Percentiles rank a stretch among this genome's conserved stretches.
phyloP scores from a whole-genome alignment of 495 filamentous ascomycete genomes.

The Margaritispora aquatica region DNA sequence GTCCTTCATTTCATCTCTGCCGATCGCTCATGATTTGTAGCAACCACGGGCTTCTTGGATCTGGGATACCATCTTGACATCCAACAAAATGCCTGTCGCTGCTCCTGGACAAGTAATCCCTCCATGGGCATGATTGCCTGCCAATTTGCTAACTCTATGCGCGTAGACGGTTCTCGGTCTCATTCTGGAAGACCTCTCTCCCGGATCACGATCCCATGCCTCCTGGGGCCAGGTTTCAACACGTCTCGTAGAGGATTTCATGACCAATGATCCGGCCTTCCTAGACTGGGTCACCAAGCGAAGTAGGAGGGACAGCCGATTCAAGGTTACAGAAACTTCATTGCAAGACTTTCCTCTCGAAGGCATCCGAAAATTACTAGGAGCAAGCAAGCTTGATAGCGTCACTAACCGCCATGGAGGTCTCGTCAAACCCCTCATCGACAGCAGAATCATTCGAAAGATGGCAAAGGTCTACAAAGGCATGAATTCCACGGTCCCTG shows the following conservation, averaged over 20 bases:
- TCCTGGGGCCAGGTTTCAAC: neutral
- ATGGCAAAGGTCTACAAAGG: neutral
- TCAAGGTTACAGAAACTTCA: neutral
- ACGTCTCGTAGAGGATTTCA: neutral
- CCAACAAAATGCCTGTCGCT: neutral
- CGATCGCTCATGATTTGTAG: no score
- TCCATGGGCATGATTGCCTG: neutral
- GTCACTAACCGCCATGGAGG: neutral
- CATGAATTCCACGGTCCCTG: neutral
- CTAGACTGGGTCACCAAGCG: neutral
- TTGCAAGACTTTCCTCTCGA: neutral
- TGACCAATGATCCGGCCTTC: neutral
- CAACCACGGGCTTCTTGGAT: no score
- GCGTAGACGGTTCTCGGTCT: neutral
- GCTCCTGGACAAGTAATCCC: neutral
- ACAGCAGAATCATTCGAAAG: neutral
- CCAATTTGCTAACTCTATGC: neutral
- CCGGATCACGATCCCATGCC: neutral
- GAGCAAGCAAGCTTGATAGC: neutral
- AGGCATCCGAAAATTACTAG: neutral
- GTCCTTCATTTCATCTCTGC: no score
- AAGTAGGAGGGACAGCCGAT: neutral
- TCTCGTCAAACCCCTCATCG: neutral
- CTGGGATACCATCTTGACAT: no score
- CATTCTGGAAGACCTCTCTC: neutral